Conservation (phyloP, 768 basidiomycete species). For the Collybia nuda region DNA sequence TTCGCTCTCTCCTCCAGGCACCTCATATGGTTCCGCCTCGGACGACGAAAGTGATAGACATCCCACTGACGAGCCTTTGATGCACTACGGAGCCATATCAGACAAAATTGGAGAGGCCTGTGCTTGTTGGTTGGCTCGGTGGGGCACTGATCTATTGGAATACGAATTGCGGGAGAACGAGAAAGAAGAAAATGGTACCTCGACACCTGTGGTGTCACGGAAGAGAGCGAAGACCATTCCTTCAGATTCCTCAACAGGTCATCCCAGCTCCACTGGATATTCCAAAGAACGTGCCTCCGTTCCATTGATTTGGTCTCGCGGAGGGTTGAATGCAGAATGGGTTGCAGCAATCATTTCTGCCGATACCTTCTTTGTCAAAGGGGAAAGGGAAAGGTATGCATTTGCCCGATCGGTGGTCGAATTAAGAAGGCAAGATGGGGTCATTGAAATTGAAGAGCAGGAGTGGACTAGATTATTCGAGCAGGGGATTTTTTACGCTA, state of each 20-base stretch:
- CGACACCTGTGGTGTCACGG: conserved; percentile 10
- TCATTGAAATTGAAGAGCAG: conserved; percentile 61
- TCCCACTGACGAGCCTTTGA: conserved; percentile 33
- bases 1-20: conserved; percentile 3
- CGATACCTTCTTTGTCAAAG: conserved; percentile 76
- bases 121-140: conserved; percentile 83
- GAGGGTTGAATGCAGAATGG: conserved; percentile 75
- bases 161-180: conserved; percentile 48
- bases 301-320: conserved; percentile 70
- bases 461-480: conserved; percentile 73
- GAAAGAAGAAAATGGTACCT: conserved; percentile 10
- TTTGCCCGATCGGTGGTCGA: conserved; percentile 77
- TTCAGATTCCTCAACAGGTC: conserved; percentile 7
- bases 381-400: conserved; percentile 79
- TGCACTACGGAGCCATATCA: conserved; percentile 84
- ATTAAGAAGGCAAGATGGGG: conserved; percentile 56
- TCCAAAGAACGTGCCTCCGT: conserved; percentile 18
- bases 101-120: conserved; percentile 92
- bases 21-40: conserved; percentile 12
- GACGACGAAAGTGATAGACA: conserved; percentile 14
- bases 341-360: conserved; percentile 71
- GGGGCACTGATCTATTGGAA: conserved; percentile 78
- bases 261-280: neutral
- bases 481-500: conserved; percentile 79
- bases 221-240: conserved; percentile 20